Conservation (phyloP, 1,284 basidiomycete species). For the Cutaneotrichosporon spelunceum region DNA sequence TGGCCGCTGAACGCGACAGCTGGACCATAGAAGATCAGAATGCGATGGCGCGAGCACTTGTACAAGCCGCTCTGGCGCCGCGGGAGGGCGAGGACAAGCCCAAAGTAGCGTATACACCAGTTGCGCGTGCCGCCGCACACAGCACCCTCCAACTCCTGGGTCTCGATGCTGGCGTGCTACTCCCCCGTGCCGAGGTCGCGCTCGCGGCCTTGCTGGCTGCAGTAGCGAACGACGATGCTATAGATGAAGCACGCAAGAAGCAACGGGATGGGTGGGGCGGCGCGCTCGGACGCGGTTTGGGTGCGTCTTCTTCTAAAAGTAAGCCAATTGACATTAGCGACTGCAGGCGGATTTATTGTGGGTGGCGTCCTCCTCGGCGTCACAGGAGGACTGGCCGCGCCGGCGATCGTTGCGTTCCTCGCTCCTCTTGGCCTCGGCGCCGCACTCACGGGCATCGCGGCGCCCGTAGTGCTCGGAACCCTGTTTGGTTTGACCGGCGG, state of each 20-base stretch:
- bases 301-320: slow-evolving; percentile 22
- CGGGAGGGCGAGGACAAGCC: slow-evolving; percentile 17
- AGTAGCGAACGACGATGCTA: slow-evolving; percentile 35
- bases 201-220: slow-evolving; percentile 51
- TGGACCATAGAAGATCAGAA: slow-evolving; percentile 33
- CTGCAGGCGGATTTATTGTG: slow-evolving; percentile 54
- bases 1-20: slow-evolving; percentile 30
- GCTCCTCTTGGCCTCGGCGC: slow-evolving; percentile 53
- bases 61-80: slow-evolving; percentile 41
- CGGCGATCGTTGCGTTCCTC: slow-evolving; percentile 54
- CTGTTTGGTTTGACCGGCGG: slow-evolving; percentile 57
- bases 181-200: slow-evolving; percentile 47
- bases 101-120: slow-evolving; percentile 46
- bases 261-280: slow-evolving; percentile 54
- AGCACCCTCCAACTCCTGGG: slow-evolving; percentile 44
- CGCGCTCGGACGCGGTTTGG: slow-evolving; percentile 49
- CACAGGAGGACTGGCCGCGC: slow-evolving; percentile 57
- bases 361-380: slow-evolving; percentile 55
- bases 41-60: slow-evolving; percentile 33
- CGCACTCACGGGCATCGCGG: slow-evolving; percentile 51
- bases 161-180: slow-evolving; percentile 35
- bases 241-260: slow-evolving; percentile 47
- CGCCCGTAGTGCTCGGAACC: slow-evolving; percentile 55
- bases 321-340: slow-evolving; percentile 39
- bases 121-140: slow-evolving; percentile 45